phyloP scores from a whole-genome alignment of 2,329 filamentous ascomycete genomes.

The Colletotrichum echinochloae region DNA sequence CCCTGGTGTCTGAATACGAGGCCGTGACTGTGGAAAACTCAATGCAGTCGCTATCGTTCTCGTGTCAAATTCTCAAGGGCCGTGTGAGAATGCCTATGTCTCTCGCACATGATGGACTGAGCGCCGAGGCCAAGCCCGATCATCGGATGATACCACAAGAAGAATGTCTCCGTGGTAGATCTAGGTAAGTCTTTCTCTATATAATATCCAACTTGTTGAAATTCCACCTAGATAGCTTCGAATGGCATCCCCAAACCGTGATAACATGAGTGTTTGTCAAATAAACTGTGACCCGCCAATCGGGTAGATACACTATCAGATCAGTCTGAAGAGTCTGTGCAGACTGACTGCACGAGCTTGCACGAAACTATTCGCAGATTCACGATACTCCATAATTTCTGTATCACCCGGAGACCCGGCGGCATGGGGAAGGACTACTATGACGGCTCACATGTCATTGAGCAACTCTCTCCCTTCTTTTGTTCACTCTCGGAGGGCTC shows the following conservation, averaged over 20 bases:
- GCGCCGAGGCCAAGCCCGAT: constrained; percentile 12
- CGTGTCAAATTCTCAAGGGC: neutral
- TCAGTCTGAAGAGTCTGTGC: too few relatives aligned
- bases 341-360: too few relatives aligned
- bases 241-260: too few relatives aligned
- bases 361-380: too few relatives aligned
- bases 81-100: too few relatives aligned
- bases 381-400: neutral
- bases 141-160: neutral
- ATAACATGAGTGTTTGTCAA: too few relatives aligned
- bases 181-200: neutral
- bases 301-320: too few relatives aligned
- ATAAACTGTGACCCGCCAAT: too few relatives aligned
- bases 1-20: neutral
- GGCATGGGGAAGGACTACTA: neutral
- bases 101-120: neutral
- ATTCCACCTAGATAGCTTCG: too few relatives aligned
- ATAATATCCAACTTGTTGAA: too few relatives aligned
- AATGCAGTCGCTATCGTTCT: neutral
- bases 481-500: neutral
- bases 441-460: neutral
- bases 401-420: neutral
- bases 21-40: neutral
- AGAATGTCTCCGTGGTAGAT: neutral
- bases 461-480: neutral